These are phyloP conservation scores for Coleophoma cylindrospora DNA, from an alignment of 2,329 filamentous ascomycete genomes.

Conservation along the genomic window DNA sequence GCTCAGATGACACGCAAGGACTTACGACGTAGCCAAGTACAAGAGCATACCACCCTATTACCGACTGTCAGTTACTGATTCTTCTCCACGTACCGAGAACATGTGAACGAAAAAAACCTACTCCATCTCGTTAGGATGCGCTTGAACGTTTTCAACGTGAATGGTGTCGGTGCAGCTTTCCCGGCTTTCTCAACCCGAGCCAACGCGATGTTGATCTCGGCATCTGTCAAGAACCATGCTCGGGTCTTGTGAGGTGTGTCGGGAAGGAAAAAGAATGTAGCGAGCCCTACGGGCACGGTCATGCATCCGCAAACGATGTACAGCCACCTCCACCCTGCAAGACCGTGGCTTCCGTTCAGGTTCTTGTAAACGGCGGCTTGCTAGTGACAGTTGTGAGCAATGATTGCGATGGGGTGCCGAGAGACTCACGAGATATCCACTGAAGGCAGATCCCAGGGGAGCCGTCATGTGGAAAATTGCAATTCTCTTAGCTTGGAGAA, in stretches of 20 bases:
- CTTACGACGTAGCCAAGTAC: conserved; percentile 7
- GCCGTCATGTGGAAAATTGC: conserved; percentile 3
- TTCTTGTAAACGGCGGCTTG: conserved; percentile 26
- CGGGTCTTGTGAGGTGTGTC: conserved; percentile 37
- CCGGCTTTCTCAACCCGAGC: conserved; percentile 28
- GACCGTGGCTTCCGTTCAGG: conserved; percentile 2
- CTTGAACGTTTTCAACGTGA: conserved; percentile 3
- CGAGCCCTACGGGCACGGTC: conserved; percentile 6
- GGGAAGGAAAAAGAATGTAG: conserved; percentile 27
- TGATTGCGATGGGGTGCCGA: background rate
- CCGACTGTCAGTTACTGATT: too few relatives aligned
- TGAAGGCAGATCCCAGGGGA: conserved; percentile 1
- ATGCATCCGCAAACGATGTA: conserved; percentile 38
- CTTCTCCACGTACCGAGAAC: too few relatives aligned
- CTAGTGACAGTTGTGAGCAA: background rate
- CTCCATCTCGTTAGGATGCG: conserved; percentile 7
- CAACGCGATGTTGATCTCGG: conserved; percentile 15
- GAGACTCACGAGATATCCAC: conserved; percentile 1
- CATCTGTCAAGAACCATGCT: conserved; percentile 34
- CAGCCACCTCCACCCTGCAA: conserved; percentile 40
- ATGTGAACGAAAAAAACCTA: background rate
- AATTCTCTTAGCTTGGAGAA: conserved; percentile 1
- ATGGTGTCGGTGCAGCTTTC: conserved; percentile 5
- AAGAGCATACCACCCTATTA: conserved; percentile 9
- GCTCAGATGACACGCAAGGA: background rate